Conservation (phyloP, 2,329 filamentous ascomycete genomes). For the Talaromyces sp. region DNA sequence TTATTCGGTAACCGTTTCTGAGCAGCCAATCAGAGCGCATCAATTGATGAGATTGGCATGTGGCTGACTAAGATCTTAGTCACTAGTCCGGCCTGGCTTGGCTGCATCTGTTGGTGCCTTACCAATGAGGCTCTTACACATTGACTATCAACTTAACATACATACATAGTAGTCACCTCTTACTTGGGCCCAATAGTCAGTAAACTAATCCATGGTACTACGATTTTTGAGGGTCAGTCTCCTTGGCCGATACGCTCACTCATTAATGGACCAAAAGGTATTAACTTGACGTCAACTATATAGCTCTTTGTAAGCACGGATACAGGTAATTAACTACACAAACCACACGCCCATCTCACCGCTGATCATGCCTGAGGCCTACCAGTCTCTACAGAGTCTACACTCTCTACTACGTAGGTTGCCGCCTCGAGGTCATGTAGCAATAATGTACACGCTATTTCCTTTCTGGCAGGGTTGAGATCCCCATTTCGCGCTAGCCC, state of each 20-base stretch:
- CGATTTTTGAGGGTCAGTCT: not conserved
- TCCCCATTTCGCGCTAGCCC: not conserved
- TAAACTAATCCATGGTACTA: not conserved
- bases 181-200: too few species aligned
- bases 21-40: not conserved
- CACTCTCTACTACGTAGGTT: too few species aligned
- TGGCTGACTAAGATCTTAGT: constrained; percentile 12
- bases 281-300: not conserved
- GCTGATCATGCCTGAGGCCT: not conserved
- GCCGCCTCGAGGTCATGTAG: not conserved
- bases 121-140: not conserved
- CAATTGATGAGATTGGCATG: not conserved
- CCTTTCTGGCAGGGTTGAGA: not conserved
- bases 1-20: not conserved
- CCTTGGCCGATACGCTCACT: not conserved
- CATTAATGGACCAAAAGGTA: not conserved
- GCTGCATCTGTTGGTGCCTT: not conserved
- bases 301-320: not conserved
- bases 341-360: not conserved
- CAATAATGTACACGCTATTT: too few species aligned
- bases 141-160: too few species aligned
- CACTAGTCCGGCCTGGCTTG: not conserved
- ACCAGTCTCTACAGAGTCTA: too few species aligned
- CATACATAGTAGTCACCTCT: too few species aligned
- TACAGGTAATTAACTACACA: not conserved